These are phyloP conservation scores for Arabidopsis arenosa DNA, from an alignment of 345 rosid genomes.

Conservation along the genomic window DNA sequence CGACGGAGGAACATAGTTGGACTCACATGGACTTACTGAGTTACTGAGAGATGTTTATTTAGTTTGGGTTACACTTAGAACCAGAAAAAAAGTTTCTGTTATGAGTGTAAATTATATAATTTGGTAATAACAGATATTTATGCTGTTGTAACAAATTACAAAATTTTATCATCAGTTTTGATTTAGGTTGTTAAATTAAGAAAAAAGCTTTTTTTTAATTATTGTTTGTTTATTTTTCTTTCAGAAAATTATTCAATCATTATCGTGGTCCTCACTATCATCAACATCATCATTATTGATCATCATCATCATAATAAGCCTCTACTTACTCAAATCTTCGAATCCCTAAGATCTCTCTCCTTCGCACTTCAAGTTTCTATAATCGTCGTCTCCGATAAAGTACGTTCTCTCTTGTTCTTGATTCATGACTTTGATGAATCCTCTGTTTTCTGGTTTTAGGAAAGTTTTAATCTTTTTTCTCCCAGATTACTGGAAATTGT, in stretches of 20 bases:
- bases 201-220: too few relatives aligned
- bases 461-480: too few relatives aligned
- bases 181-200: background rate
- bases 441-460: too few relatives aligned
- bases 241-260: background rate
- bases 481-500: too few relatives aligned
- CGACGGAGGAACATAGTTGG: constrained; percentile 22
- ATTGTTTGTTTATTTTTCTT: too few relatives aligned
- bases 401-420: background rate
- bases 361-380: background rate
- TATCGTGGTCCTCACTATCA: constrained; percentile 25
- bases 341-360: constrained; percentile 18
- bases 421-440: too few relatives aligned
- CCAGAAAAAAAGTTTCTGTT: background rate
- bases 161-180: constrained; percentile 41
- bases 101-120: constrained; percentile 31
- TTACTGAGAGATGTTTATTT: background rate
- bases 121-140: constrained; percentile 37
- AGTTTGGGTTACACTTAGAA: background rate
- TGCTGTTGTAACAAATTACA: constrained; percentile 38
- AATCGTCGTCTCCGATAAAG: background rate
- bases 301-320: background rate
- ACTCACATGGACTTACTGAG: background rate
- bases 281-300: background rate
- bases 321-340: constrained; percentile 1